phyloP scores from a whole-genome alignment of 768 basidiomycete species.

The Leucosporidium scottii region DNA sequence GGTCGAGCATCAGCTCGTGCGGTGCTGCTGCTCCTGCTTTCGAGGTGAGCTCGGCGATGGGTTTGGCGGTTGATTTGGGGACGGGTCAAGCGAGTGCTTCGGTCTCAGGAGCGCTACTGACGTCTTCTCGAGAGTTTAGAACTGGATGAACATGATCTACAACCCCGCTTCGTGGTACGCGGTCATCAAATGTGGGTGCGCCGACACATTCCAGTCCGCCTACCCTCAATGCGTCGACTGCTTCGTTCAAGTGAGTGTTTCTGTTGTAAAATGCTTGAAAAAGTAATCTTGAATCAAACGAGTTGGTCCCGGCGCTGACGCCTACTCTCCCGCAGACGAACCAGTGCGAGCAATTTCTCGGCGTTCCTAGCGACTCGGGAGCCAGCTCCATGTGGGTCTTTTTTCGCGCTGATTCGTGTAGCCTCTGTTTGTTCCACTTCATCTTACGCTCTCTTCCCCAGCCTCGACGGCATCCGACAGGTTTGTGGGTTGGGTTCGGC shows the following conservation, averaged over 20 bases:
- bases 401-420: not conserved
- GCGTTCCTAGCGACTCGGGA: constrained; percentile 15
- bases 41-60: constrained; percentile 8
- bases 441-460: not conserved
- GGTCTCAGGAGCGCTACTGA: too few species aligned
- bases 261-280: not conserved
- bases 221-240: constrained; percentile 29
- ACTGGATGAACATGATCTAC: not conserved
- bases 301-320: too few species aligned
- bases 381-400: constrained; percentile 13
- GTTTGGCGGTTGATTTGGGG: too few species aligned
- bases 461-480: constrained; percentile 19
- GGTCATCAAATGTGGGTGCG: constrained; percentile 24
- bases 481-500: constrained; percentile 20
- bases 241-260: constrained; percentile 24
- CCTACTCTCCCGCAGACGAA: constrained; percentile 7
- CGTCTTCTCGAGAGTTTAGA: too few species aligned
- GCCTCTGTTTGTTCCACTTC: too few species aligned
- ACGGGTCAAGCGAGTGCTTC: too few species aligned
- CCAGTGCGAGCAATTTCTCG: constrained; percentile 24
- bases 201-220: constrained; percentile 24
- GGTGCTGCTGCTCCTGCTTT: constrained; percentile 18
- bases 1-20: constrained; percentile 16
- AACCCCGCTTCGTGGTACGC: constrained; percentile 14
- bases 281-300: too few species aligned